phyloP scores from a whole-genome alignment of 1,284 basidiomycete species.

The Puccinia hordei region DNA sequence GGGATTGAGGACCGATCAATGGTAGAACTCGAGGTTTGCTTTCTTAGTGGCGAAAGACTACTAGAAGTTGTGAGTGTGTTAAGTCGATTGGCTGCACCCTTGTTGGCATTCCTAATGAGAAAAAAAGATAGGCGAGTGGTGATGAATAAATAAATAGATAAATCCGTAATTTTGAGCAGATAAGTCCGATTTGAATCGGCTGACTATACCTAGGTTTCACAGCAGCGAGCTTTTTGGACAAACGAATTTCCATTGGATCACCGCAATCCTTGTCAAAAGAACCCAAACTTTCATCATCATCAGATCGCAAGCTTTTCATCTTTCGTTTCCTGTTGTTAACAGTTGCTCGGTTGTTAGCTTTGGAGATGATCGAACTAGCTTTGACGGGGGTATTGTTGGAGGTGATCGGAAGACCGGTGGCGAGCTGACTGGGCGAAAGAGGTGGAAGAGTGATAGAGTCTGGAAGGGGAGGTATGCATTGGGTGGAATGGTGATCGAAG shows the following conservation, averaged over 20 bases:
- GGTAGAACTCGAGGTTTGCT: slow-evolving; percentile 9
- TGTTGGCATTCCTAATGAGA: not conserved
- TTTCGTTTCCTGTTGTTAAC: slow-evolving; percentile 16
- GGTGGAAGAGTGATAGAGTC: slow-evolving; percentile 25
- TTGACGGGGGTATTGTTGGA: not conserved
- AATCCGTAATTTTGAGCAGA: not conserved
- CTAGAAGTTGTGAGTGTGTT: not conserved
- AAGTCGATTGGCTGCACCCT: slow-evolving; percentile 4
- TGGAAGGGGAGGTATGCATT: slow-evolving; percentile 32
- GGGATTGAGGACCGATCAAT: not conserved
- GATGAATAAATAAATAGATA: not conserved
- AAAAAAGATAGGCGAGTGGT: not conserved
- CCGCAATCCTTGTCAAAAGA: slow-evolving; percentile 1
- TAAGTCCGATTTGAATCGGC: not conserved
- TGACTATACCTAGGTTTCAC: slow-evolving; percentile 39
- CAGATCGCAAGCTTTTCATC: slow-evolving; percentile 9
- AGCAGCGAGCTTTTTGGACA: slow-evolving; percentile 16
- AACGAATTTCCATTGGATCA: not conserved
- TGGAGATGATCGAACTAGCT: not conserved
- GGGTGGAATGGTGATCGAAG: slow-evolving; percentile 17
- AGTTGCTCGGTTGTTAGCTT: slow-evolving; percentile 18
- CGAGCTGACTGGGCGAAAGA: slow-evolving; percentile 2
- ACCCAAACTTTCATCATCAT: slow-evolving; percentile 20
- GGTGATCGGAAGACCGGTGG: not conserved
- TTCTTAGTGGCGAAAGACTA: slow-evolving; percentile 4